These are phyloP conservation scores for Diophrys sp. DNA, from an alignment of 73 alveolate species.

Conservation along the genomic window DNA sequence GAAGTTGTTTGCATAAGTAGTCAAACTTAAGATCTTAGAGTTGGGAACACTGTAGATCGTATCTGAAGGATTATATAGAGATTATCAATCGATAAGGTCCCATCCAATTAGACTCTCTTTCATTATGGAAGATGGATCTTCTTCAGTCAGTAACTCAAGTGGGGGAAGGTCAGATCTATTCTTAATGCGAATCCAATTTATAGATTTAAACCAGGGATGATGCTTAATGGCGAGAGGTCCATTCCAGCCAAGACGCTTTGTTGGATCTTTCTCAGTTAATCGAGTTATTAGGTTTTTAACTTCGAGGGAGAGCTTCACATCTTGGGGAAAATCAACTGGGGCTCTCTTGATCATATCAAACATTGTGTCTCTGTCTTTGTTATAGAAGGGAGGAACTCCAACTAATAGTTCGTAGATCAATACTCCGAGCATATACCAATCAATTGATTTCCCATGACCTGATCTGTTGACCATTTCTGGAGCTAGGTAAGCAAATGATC, in stretches of 20 bases:
- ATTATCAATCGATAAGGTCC: too few relatives aligned
- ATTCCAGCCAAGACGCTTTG: background rate
- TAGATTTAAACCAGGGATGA: background rate
- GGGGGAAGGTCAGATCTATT: too few relatives aligned
- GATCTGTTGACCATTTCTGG: slow-evolving; percentile 68
- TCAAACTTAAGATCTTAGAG: too few relatives aligned
- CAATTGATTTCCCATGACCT: slow-evolving; percentile 76
- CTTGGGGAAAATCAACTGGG: background rate
- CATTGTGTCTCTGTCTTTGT: background rate
- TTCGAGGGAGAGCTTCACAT: background rate
- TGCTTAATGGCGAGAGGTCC: background rate
- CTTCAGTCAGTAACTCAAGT: too few relatives aligned
- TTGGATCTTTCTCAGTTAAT: background rate
- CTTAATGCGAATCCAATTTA: too few relatives aligned
- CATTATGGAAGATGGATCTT: too few relatives aligned
- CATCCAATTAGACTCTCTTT: too few relatives aligned
- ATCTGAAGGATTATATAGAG: too few relatives aligned
- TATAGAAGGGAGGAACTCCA: slow-evolving; percentile 68
- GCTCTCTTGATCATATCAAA: background rate
- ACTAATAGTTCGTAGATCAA: slow-evolving; percentile 71
- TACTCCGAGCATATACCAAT: slow-evolving; percentile 76
- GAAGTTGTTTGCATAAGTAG: too few relatives aligned
- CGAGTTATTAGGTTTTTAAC: background rate
- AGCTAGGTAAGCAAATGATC: slow-evolving; percentile 76
- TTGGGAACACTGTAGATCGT: too few relatives aligned